These are phyloP conservation scores for Piromyces sp. DNA, from an alignment of 192 early-diverging fungal species.

Conservation along the genomic window DNA sequence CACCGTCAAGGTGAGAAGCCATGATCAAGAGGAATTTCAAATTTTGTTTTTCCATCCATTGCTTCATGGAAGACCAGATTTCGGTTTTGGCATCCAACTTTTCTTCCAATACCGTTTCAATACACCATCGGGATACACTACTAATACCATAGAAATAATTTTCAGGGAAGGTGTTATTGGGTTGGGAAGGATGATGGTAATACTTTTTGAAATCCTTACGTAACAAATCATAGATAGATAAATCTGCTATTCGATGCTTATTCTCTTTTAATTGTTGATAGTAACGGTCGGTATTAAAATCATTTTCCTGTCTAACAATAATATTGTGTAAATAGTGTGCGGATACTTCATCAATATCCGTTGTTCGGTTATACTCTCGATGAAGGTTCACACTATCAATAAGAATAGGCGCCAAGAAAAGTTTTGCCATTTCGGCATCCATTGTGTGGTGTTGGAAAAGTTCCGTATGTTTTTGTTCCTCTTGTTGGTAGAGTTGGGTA, in stretches of 20 bases:
- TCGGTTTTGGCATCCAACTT: not conserved
- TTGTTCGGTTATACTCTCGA: not conserved
- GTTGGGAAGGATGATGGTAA: not conserved
- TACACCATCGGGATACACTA: not conserved
- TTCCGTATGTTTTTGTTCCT: not conserved
- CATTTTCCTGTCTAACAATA: not conserved
- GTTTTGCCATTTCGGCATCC: not conserved
- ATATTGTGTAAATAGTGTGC: not conserved
- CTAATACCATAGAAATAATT: not conserved
- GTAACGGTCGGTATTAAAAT: not conserved
- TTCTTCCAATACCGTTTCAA: not conserved
- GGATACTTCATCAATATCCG: not conserved
- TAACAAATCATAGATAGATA: not conserved
- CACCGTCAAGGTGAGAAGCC: not conserved
- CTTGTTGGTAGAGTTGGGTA: not conserved
- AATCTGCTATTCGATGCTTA: not conserved
- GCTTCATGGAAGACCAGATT: not conserved
- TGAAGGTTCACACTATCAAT: not conserved
- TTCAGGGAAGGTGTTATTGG: not conserved
- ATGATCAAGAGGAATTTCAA: not conserved
- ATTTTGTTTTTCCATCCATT: not conserved
- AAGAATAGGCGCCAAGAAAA: not conserved
- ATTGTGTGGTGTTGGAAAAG: not conserved
- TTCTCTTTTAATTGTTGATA: not conserved
- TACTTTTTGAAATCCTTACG: not conserved